Evolutionary conservation across 768 basidiomycete species (phyloP).

Genomic region (Stropharia rugosoannulata): DNA sequence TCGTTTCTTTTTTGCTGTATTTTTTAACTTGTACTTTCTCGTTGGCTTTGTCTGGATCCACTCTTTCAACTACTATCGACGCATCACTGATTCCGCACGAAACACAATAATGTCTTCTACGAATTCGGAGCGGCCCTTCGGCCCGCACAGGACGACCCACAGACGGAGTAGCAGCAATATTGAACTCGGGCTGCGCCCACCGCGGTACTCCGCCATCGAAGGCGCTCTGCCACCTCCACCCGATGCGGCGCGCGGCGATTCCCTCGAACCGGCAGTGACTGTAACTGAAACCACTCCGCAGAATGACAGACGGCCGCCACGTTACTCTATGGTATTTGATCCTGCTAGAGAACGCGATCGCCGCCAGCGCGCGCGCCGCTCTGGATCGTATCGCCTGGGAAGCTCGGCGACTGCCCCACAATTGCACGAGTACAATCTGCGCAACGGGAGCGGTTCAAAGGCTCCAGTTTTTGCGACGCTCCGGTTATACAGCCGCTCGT

Average conservation of each 20-base stretch:
- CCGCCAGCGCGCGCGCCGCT: background rate
- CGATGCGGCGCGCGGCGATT: background rate
- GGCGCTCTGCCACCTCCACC: constrained; percentile 1
- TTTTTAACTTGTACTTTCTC: background rate
- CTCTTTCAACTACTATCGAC: background rate
- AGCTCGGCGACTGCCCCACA: constrained; percentile 4
- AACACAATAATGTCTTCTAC: background rate
- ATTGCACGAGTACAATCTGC: constrained; percentile 15
- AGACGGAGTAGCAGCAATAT: constrained; percentile 4
- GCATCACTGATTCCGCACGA: background rate
- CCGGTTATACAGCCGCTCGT: constrained; percentile 21
- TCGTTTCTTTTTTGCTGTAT: constrained; percentile 4
- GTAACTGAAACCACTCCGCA: background rate
- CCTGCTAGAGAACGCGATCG: background rate
- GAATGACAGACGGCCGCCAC: background rate
- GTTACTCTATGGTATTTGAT: constrained; percentile 15
- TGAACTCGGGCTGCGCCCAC: constrained; percentile 4
- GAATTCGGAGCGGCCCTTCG: background rate
- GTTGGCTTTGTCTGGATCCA: background rate
- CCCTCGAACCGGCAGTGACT: background rate
- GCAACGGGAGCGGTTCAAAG: constrained; percentile 10
- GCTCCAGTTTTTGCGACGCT: constrained; percentile 24
- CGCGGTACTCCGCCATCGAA: constrained; percentile 14
- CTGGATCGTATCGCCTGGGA: background rate
- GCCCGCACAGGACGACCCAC: background rate